Conservation (phyloP, 1,284 basidiomycete genomes). For the Cryptococcus floricola region DNA sequence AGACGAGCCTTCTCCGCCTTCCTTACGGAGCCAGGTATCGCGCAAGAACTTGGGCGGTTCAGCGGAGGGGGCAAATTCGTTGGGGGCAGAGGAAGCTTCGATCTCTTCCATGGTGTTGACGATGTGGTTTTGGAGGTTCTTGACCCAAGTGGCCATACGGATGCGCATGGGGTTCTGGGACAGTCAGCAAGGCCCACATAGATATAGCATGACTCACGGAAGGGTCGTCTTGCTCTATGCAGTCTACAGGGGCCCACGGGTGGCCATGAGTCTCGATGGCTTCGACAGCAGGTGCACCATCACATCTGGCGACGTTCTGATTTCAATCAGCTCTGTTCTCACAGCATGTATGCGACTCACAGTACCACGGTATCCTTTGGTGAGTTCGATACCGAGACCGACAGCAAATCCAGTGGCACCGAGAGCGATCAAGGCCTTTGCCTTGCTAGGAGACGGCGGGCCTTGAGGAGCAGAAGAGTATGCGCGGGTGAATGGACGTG, state of each 20-base stretch:
- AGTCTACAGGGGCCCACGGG: slow-evolving; percentile 37
- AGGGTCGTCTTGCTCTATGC: slow-evolving; percentile 45
- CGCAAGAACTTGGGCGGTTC: slow-evolving; percentile 64
- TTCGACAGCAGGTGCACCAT: slow-evolving; percentile 34
- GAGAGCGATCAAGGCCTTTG: slow-evolving; percentile 6
- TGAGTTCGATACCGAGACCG: slow-evolving; percentile 11
- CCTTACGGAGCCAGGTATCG: slow-evolving; percentile 76
- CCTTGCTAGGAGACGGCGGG: not conserved
- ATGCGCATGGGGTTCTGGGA: slow-evolving; percentile 63
- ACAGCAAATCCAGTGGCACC: slow-evolving; percentile 24
- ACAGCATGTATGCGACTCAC: not conserved
- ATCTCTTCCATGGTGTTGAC: slow-evolving; percentile 73
- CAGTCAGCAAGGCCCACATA: slow-evolving; percentile 1
- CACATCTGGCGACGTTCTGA: slow-evolving; percentile 19
- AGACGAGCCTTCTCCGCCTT: slow-evolving; percentile 79
- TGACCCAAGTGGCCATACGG: slow-evolving; percentile 75
- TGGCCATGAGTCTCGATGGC: slow-evolving; percentile 30
- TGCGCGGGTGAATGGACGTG: not conserved
- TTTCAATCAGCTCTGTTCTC: not conserved
- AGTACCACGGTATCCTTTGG: slow-evolving; percentile 6
- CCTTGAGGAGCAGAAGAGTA: not conserved
- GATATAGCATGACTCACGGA: slow-evolving; percentile 28
- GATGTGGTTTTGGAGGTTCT: slow-evolving; percentile 75
- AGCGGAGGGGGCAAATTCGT: slow-evolving; percentile 16
- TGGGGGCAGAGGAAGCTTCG: slow-evolving; percentile 61